Percentiles rank a stretch among this genome's conserved stretches.
Conservation (phyloP, 179 eudicot genomes). For the Spinacia oleracea region DNA sequence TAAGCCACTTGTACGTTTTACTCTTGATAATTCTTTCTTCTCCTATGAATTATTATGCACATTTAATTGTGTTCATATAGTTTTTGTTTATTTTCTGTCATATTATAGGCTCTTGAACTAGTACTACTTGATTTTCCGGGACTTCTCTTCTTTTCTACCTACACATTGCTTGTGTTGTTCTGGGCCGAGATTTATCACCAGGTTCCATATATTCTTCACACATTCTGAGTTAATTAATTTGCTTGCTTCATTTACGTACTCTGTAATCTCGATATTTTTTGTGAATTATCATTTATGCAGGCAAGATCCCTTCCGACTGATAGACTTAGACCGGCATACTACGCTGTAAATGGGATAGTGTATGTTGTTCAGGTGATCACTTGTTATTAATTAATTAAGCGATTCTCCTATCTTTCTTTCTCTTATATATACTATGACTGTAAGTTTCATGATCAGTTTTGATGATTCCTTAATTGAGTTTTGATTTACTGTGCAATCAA, state of each 20-base stretch:
- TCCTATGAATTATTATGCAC: neutral
- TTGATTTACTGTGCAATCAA: neutral
- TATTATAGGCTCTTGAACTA: conserved; percentile 59
- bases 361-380: conserved; percentile 59
- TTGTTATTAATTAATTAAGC: neutral
- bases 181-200: conserved; percentile 97
- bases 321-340: conserved; percentile 60
- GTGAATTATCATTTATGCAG: conserved; percentile 33
- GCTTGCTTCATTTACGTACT: too few relatives aligned
- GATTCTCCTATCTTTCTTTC: neutral
- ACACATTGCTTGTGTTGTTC: conserved; percentile 76
- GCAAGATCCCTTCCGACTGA: conserved; percentile 73
- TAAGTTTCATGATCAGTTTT: neutral
- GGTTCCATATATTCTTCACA: conserved; percentile 46
- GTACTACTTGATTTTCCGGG: conserved; percentile 78
- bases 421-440: neutral
- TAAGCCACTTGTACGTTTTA: conserved; percentile 41
- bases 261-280: neutral
- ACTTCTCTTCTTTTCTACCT: conserved; percentile 81
- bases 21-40: conserved; percentile 4
- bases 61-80: neutral
- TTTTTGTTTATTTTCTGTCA: neutral
- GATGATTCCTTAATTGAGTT: neutral
- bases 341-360: conserved; percentile 48
- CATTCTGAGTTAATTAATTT: conserved; percentile 3